Base-by-base conservation (phyloP, 2,329 filamentous ascomycete species). In the Monosporascus sp. region DNA sequence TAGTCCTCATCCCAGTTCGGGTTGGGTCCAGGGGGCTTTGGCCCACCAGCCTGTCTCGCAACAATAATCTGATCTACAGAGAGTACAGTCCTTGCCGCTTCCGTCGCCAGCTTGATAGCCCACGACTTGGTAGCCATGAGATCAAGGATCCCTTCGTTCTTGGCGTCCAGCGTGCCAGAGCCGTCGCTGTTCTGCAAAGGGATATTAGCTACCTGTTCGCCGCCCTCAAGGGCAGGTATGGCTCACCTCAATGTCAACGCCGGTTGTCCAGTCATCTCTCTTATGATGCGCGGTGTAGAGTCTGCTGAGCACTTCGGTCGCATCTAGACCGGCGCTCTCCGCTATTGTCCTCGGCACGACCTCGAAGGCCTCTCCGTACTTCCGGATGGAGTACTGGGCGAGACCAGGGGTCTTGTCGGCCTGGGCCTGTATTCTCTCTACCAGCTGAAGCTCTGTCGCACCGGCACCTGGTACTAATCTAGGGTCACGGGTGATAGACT, bases 41-140 rank as follows among this genome's bases (percentile, higher is more conserved):
- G 94, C 38, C 94, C 94, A 68, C 94, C 94, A 47, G 95, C 94
- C 76, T 97, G 94, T 75, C 93, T 85, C 58, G 95, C 92, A 53
- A 99, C 94, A 69, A 99, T 99, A 68, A 99, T 99, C 76, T 99
- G 95, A 73, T 99, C 94, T 39, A 99, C 94, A 47, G 91, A 96
- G 59, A 99, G 78, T 31, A 99, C 88, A 47, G 94, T 99, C 65
- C 94, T 83, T 50, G 91, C 93, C 41, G 94, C 88, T 74, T 99
- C 94, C 24, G 93, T 97, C 38, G 94, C 95, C 59, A 99, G 80
- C 76, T 94, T 94, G 72, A 99, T 96, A 47, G 94, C 94, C 93
- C 92, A 97, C 68, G 85, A 87, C 82, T 99, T 99, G 60, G 88
- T 85, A 56, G 92, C 84, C 75, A 97, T 81, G 44, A 99, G 80